Evolutionary conservation across 768 basidiomycete species (phyloP).

Genomic region (Tephrocybe sp.): DNA sequence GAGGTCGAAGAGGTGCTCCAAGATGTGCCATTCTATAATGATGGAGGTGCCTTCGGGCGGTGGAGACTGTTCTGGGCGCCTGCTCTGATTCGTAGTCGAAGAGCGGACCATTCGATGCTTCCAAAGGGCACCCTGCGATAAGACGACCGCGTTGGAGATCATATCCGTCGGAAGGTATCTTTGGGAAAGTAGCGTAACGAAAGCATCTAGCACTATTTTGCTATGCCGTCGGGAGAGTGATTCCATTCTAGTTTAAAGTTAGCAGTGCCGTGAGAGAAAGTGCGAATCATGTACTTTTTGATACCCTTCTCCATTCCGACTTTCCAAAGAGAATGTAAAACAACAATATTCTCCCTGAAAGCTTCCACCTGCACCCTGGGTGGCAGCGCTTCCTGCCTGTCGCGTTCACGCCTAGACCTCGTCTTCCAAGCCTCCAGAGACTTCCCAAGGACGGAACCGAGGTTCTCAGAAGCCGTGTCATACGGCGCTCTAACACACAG

Average conservation of each 20-base stretch:
- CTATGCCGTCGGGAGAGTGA: conserved; percentile 47
- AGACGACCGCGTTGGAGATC: conserved; percentile 71
- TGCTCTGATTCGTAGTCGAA: conserved; percentile 25
- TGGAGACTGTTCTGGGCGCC: conserved; percentile 22
- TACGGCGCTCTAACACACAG: conserved; percentile 86
- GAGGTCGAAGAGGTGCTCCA: conserved; percentile 66
- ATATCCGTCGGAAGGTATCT: conserved; percentile 74
- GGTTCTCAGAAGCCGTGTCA: conserved; percentile 84
- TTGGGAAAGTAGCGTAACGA: conserved; percentile 60
- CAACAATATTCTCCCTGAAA: conserved; percentile 74
- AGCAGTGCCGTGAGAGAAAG: conserved; percentile 7
- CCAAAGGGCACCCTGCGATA: conserved; percentile 83
- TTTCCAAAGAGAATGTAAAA: conserved; percentile 78
- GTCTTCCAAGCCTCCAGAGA: conserved; percentile 60
- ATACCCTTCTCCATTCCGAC: conserved; percentile 49
- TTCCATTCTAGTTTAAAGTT: conserved; percentile 41
- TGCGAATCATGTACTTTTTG: conserved; percentile 51
- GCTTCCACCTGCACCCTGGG: conserved; percentile 56
- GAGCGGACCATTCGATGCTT: conserved; percentile 73
- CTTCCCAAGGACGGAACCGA: conserved; percentile 70
- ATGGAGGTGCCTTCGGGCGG: conserved; percentile 32
- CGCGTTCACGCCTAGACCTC: conserved; percentile 39
- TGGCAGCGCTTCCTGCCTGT: conserved; percentile 32
- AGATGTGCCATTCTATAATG: conserved; percentile 62
- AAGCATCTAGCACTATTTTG: conserved; percentile 51